Evolutionary conservation across 148 eudicot species (phyloP), one percentile per base, ranked within the genome.

Genomic region (Amaranthus hypochondriacus): DNA sequence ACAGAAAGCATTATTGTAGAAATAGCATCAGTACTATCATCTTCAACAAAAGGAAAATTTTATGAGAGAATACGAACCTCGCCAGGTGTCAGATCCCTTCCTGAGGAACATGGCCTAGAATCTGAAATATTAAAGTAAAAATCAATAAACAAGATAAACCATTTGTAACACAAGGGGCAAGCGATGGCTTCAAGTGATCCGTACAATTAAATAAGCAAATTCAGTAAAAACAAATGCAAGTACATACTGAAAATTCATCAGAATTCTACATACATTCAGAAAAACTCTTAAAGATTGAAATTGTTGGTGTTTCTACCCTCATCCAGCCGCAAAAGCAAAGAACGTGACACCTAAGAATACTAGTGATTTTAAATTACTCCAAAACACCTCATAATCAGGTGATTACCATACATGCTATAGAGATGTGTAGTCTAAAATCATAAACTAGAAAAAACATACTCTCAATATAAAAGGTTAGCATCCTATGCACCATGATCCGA

Each of bases 31-130:
- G 7, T 4, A 42, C 60, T 48, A 6, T 4, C 39, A 58, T 18
- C 44, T 21, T 9, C 12, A 7, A 50, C 15, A 48, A 44, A 46
- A 8, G 2, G 2, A 46, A 18, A 6, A 72, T 11, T 74, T 3
- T 28, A 76, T 46, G 15, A 60, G 53, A 13, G 62, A 70, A 56
- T 73, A 83, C 75, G 47, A 77, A 89, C 94, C 91, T 83, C 84
- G 73, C 77, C 82, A 61, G 77, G 71, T 53, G 57, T 78, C 48
- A 69, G 69, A 79, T 85, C 81, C 79, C 78, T 80, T 83, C 79
- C 79, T n/a, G 83, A 78, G 47, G 89, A 83, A 77, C 74, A 85
- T 66, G 87, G 79, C 76, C 72, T 46, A 21, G 64, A 65, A 53
- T 84, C 94, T 89, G 89, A 73, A 80, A 82, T 48, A 62, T 62